A percentile compares a stretch with the other conserved stretches of the same genome.
Evolutionary conservation across 495 filamentous ascomycete genomes (phyloP).

Genomic region (Aspergillus baeticus): DNA sequence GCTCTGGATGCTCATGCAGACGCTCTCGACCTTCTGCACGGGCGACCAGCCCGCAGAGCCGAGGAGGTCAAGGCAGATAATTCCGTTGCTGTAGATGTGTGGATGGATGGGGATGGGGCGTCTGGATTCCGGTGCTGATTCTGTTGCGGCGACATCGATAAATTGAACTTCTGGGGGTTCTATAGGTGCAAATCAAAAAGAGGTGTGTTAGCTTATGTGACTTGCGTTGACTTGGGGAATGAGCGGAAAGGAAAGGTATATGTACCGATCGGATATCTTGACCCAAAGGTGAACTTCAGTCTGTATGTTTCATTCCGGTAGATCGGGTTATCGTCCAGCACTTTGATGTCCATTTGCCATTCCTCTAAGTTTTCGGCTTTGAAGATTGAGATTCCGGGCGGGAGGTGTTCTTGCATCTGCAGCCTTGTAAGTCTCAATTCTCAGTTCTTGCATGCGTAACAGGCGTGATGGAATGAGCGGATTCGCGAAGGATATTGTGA

Average conservation of each 20-base stretch:
- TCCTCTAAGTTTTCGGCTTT: slow-evolving; percentile 78
- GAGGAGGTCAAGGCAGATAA: slow-evolving; percentile 95
- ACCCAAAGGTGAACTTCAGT: slow-evolving; percentile 80
- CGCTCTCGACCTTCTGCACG: slow-evolving; percentile 93
- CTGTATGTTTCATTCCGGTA: slow-evolving; percentile 80
- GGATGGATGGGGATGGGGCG: slow-evolving; percentile 91
- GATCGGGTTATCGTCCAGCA: slow-evolving; percentile 88
- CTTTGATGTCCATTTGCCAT: slow-evolving; percentile 91
- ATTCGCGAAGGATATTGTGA: background rate
- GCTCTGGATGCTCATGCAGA: slow-evolving; percentile 97
- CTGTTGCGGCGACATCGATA: slow-evolving; percentile 38
- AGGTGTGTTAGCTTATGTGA: too few relatives aligned
- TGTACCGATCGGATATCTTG: slow-evolving; percentile 87
- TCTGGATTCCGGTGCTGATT: slow-evolving; percentile 5
- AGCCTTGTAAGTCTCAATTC: background rate
- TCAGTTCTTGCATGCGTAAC: background rate
- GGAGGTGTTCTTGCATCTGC: slow-evolving; percentile 48
- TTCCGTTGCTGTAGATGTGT: slow-evolving; percentile 96
- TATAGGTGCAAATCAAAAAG: slow-evolving; percentile 24
- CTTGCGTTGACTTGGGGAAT: background rate
- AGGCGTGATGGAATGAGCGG: background rate
- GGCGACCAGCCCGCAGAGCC: slow-evolving; percentile 88
- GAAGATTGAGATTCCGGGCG: slow-evolving; percentile 74
- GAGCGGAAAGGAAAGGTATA: background rate
- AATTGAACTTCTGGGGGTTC: slow-evolving; percentile 95